Percentiles rank a stretch among this genome's conserved stretches.
phyloP scores from a whole-genome alignment of 1,139 yeast genomes.

The Debaryomyces nepalensis region DNA sequence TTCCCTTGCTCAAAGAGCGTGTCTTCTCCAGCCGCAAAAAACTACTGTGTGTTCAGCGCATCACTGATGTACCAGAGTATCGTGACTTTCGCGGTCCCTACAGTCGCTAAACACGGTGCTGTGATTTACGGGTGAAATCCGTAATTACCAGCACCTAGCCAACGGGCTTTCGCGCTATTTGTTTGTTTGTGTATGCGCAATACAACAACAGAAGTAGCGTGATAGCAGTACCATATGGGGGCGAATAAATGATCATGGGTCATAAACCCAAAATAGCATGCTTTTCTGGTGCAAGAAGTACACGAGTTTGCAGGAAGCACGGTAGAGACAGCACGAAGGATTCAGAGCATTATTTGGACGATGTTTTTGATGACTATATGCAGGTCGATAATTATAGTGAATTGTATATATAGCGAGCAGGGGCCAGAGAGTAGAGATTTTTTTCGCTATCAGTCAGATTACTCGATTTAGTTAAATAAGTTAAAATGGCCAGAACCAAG shows the following conservation, averaged over 20 bases:
- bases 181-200: conserved; percentile 1
- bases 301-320: too few relatives aligned
- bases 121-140: background rate
- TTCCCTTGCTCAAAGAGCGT: background rate
- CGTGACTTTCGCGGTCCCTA: conserved; percentile 3
- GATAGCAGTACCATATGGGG: background rate
- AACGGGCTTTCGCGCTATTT: conserved; percentile 4
- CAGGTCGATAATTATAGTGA: too few relatives aligned
- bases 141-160: background rate
- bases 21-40: conserved; percentile 8
- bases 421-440: conserved; percentile 19
- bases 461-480: background rate
- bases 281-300: too few relatives aligned
- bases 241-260: too few relatives aligned
- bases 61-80: background rate
- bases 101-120: conserved; percentile 2
- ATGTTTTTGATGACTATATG: too few relatives aligned
- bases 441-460: background rate
- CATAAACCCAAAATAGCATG: too few relatives aligned
- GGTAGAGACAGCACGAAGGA: too few relatives aligned
- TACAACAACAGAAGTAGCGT: too few relatives aligned
- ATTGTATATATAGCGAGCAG: conserved; percentile 5
- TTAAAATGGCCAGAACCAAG: conserved; percentile 92
- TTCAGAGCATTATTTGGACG: too few relatives aligned
- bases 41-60: background rate